These are phyloP conservation scores for Cyclotella baltica DNA, from an alignment of 108 stramenopile species.

Conservation along the genomic window DNA sequence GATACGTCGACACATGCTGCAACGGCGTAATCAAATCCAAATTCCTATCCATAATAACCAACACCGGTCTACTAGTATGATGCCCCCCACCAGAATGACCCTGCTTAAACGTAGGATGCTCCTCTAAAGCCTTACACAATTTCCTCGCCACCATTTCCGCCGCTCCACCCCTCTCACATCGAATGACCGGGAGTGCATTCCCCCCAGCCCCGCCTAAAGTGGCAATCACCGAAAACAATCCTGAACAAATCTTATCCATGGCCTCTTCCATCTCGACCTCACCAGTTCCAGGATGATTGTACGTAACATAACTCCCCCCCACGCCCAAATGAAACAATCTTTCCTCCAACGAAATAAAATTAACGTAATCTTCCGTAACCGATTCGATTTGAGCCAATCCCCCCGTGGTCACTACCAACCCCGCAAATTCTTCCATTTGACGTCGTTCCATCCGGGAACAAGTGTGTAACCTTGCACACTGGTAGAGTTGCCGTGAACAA, in stretches of 20 bases:
- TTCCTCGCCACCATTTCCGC: constrained; percentile 97
- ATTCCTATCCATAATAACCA: constrained; percentile 96
- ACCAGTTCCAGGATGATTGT: constrained; percentile 88
- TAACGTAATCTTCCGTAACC: constrained; percentile 94
- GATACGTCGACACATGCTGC: constrained; percentile 95
- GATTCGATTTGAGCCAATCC: constrained; percentile 78
- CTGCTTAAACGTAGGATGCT: constrained; percentile 80
- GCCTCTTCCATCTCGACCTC: constrained; percentile 83
- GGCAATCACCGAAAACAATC: constrained; percentile 92
- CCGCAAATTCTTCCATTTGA: constrained; percentile 96
- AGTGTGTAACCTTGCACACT: constrained; percentile 88
- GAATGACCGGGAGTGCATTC: constrained; percentile 93
- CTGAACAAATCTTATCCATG: constrained; percentile 89
- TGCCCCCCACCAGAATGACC: constrained; percentile 5
- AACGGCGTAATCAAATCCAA: constrained; percentile 92
- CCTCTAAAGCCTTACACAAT: constrained; percentile 83
- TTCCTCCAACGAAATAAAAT: constrained; percentile 93
- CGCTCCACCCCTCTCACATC: constrained; percentile 92
- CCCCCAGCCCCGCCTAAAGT: constrained; percentile 87
- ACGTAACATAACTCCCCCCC: constrained; percentile 79
- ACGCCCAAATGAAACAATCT: constrained; percentile 88
- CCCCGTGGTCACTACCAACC: constrained; percentile 85
- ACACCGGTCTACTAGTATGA: constrained; percentile 79
- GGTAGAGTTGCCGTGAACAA: constrained; percentile 79
- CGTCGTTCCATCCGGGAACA: constrained; percentile 83